These are phyloP conservation scores for Coprinopsis sp. DNA, from an alignment of 768 basidiomycete species.

Conservation along the genomic window DNA sequence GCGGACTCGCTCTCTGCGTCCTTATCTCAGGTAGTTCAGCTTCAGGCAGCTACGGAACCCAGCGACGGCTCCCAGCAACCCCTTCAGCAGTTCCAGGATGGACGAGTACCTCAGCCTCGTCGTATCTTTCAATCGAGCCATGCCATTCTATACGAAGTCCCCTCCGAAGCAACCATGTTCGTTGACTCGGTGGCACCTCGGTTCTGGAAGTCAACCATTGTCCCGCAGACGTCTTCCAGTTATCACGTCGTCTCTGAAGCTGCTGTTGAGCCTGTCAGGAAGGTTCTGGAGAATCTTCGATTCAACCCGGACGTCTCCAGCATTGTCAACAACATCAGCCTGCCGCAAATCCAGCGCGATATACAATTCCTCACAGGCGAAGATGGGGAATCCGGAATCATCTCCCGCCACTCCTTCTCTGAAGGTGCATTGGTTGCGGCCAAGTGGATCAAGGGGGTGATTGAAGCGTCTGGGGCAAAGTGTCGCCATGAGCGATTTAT, in stretches of 20 bases:
- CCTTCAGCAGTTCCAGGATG: slow-evolving; percentile 5
- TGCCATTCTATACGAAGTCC: slow-evolving; percentile 50
- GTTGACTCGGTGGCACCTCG: slow-evolving; percentile 65
- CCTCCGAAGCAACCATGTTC: slow-evolving; percentile 30
- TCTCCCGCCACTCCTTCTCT: slow-evolving; percentile 80
- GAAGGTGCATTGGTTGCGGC: slow-evolving; percentile 62
- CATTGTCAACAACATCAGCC: slow-evolving; percentile 64
- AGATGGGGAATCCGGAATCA: slow-evolving; percentile 62
- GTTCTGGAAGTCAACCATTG: slow-evolving; percentile 65
- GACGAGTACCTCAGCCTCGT: slow-evolving; percentile 35
- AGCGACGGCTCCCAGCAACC: slow-evolving; percentile 5
- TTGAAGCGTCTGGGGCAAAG: slow-evolving; percentile 71
- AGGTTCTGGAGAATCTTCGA: slow-evolving; percentile 52
- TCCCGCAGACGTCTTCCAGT: slow-evolving; percentile 47
- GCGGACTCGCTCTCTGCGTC: slow-evolving; percentile 2
- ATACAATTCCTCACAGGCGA: slow-evolving; percentile 86
- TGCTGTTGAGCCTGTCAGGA: slow-evolving; percentile 50
- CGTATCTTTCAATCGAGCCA: slow-evolving; percentile 30
- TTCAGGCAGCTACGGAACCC: slow-evolving; percentile 5
- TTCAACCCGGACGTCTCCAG: slow-evolving; percentile 69
- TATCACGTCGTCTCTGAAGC: slow-evolving; percentile 54
- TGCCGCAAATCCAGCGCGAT: slow-evolving; percentile 62
- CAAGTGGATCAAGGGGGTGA: slow-evolving; percentile 64
- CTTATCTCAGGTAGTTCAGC: slow-evolving; percentile 3
- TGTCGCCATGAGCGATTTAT: slow-evolving; percentile 69